Evolutionary conservation across 2,329 filamentous ascomycete species (phyloP).

Genomic region (Aspergillus hiratsukae): DNA sequence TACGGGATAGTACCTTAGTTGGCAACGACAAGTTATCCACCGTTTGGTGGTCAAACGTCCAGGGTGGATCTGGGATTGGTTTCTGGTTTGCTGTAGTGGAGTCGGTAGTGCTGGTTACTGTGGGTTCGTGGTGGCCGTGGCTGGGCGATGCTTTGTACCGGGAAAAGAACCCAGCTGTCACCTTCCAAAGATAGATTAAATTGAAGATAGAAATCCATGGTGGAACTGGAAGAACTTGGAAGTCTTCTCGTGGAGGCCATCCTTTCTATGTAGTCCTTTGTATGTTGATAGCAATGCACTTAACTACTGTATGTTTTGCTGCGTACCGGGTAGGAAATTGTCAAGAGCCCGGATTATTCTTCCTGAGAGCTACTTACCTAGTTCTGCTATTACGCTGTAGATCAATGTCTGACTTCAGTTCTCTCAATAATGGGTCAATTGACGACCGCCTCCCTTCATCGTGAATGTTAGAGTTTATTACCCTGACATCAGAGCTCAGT

Average conservation of each 20-base stretch:
- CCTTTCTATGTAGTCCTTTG: neutral
- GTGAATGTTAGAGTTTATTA: neutral
- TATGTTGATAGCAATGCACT: neutral
- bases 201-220: neutral
- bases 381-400: too few relatives aligned
- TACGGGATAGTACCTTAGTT: neutral
- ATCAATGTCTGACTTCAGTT: neutral
- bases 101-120: slow-evolving; percentile 3
- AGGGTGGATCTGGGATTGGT: too few relatives aligned
- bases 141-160: neutral
- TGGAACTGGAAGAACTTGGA: too few relatives aligned
- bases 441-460: neutral
- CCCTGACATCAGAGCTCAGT: neutral
- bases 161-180: slow-evolving; percentile 14
- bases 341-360: neutral
- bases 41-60: neutral
- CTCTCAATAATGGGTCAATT: neutral
- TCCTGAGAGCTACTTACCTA: neutral
- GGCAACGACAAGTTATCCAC: neutral
- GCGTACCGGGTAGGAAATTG: neutral
- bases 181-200: slow-evolving; percentile 3
- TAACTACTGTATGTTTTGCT: neutral
- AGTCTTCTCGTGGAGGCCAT: neutral
- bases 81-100: neutral
- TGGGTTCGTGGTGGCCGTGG: neutral